These are phyloP conservation scores for Colletotrichum tanaceti DNA, from an alignment of 2,329 filamentous ascomycete genomes.

Conservation along the genomic window DNA sequence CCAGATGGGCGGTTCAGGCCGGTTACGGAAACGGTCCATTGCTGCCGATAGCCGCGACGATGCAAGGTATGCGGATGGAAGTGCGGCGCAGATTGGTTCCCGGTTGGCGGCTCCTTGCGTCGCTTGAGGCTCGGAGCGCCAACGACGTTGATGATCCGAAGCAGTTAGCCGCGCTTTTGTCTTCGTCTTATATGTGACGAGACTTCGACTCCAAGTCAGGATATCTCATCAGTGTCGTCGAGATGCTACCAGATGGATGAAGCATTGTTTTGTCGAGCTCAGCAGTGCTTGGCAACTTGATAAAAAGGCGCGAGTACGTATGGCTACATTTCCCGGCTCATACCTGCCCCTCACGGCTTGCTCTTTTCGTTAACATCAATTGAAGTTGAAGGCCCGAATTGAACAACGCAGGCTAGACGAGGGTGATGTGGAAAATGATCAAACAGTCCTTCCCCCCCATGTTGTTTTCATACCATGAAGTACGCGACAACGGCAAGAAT, in stretches of 20 bases:
- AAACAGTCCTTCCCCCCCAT: too few relatives aligned
- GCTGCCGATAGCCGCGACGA: slow-evolving; percentile 1
- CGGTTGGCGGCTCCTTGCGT: not conserved
- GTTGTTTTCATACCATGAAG: too few relatives aligned
- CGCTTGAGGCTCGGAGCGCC: not conserved
- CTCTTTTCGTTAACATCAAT: too few relatives aligned
- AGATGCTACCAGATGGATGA: too few relatives aligned
- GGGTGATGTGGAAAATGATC: too few relatives aligned
- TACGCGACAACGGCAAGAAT: not conserved
- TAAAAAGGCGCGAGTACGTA: not conserved
- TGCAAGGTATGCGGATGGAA: not conserved
- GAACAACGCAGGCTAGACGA: not conserved
- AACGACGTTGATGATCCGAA: not conserved
- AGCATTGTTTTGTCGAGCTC: not conserved
- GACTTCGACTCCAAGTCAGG: not conserved
- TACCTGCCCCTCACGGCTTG: not conserved
- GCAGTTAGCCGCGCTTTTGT: not conserved
- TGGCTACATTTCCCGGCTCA: not conserved
- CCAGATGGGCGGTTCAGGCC: not conserved
- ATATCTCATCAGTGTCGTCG: not conserved
- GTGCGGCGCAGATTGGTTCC: not conserved
- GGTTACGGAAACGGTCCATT: not conserved
- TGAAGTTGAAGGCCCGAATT: not conserved
- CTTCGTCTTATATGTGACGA: not conserved
- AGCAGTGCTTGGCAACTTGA: not conserved